Base-by-base conservation (phyloP, 106 monocot species). In the Phalaenopsis aphrodite region DNA sequence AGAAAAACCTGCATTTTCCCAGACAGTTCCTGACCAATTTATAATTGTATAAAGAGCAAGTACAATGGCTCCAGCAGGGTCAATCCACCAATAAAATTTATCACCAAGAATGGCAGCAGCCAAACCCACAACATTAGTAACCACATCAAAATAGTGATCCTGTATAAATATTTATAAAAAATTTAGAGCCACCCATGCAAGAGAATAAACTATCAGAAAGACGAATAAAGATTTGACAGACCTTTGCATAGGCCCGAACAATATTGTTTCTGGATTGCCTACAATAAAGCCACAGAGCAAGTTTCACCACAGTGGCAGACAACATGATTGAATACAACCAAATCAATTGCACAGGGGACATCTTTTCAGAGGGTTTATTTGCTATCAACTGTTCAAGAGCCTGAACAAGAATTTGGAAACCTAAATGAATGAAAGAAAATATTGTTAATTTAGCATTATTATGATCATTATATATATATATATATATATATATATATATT, bases 121-220 rank as follows among this genome's bases (percentile, higher is more conserved):
- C 45, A 95, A 80, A 5, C 95, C 95, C 45, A 93, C 80, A 16
- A 95, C 81, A 84, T 95, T 95, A 15, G 95, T 93, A 36, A 95
- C 92, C 21, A 95, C 95, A 75, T 95, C 95, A 67, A 95, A 95
- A 78, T 90, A 95, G 78, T 95, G 95, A 83, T 95, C 95, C 92
- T 95, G 86, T 11, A 47, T 12, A 21, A 46, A n/a, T 55, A 23
- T 9, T 9, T 11, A 16, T n/a, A 0, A 37, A 75, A 49, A 42
- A 2, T 77, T 77, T 78, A 42, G 24, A 42, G 76, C 17, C 5
- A 24, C 8, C 24, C 5, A 52, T 0, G 11, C 4, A 3, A 76
- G 11, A 45, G 8, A 76, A 76, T 30, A 24, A 49, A 52, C 43
- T 76, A 48, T 12, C 5, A 52, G 21, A 77, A 37, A 38, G 6